Conservation (phyloP, 2,329 filamentous ascomycete genomes). For the Bipolaris bicolor region DNA sequence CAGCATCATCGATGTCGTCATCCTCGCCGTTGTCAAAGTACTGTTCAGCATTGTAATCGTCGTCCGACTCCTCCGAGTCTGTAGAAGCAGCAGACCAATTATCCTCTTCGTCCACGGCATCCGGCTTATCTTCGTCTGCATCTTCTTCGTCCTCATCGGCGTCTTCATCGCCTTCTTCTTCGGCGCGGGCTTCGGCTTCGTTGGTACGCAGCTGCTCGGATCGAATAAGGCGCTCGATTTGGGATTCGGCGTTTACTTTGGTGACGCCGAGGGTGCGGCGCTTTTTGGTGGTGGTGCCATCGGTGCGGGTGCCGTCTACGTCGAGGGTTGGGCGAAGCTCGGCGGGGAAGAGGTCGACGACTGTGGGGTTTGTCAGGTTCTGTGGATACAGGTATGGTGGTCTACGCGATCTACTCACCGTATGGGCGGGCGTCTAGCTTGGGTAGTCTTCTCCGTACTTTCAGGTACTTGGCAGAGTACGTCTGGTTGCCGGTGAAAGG, state of each 20-base stretch:
- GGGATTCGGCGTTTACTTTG: constrained; percentile 38
- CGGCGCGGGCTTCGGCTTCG: constrained; percentile 55
- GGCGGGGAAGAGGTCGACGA: constrained; percentile 63
- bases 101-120: constrained; percentile 64
- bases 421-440: constrained; percentile 61
- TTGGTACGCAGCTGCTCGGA: constrained; percentile 54
- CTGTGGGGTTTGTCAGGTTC: constrained; percentile 43
- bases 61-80: constrained; percentile 68
- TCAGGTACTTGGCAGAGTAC: constrained; percentile 64
- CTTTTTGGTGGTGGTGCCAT: constrained; percentile 35
- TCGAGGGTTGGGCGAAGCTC: constrained; percentile 64
- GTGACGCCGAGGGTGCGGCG: constrained; percentile 43
- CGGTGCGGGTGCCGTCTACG: constrained; percentile 50
- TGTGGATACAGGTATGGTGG: not conserved
- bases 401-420: constrained; percentile 50
- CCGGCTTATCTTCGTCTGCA: constrained; percentile 58
- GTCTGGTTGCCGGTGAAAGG: constrained; percentile 68
- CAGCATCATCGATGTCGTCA: constrained; percentile 52
- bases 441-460: constrained; percentile 62
- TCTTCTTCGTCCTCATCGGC: constrained; percentile 56
- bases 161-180: constrained; percentile 49
- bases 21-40: constrained; percentile 60
- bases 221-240: constrained; percentile 49
- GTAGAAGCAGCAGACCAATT: constrained; percentile 60
- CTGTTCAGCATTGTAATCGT: constrained; percentile 67